Evolutionary conservation across 2,329 filamentous ascomycete genomes (phyloP).

Genomic region (Eutypella sp.): DNA sequence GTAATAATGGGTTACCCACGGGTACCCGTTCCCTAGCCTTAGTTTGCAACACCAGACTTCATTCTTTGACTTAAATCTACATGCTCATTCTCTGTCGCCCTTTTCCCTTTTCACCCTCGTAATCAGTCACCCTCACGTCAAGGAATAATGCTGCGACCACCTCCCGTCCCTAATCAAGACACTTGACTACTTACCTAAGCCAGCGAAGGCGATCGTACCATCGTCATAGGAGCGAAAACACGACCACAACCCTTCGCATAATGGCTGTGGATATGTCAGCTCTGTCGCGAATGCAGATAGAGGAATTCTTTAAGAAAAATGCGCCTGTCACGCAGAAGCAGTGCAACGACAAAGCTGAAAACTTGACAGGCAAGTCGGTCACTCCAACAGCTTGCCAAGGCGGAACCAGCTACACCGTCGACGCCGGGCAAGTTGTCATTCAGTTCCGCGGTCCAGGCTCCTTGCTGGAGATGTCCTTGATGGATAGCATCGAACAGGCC

Average conservation of each 20-base stretch:
- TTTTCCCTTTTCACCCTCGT: too few species aligned
- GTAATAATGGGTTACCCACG: too few species aligned
- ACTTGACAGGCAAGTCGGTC: constrained; percentile 4
- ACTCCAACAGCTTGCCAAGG: constrained; percentile 7
- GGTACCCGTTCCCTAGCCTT: too few species aligned
- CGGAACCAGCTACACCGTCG: constrained; percentile 11
- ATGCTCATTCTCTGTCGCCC: too few species aligned
- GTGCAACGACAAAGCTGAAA: constrained; percentile 7
- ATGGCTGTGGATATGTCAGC: constrained; percentile 6
- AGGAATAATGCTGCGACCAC: too few species aligned
- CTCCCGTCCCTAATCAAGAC: neutral
- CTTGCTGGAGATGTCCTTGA: constrained; percentile 5
- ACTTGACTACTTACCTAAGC: neutral
- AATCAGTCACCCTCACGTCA: too few species aligned
- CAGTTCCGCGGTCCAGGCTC: constrained; percentile 7
- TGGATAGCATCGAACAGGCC: constrained; percentile 9
- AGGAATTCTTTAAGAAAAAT: constrained; percentile 5
- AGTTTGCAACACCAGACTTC: too few species aligned
- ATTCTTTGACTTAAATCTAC: too few species aligned
- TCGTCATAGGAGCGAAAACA: neutral
- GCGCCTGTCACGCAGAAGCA: constrained; percentile 7
- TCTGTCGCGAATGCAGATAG: constrained; percentile 8
- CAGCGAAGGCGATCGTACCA: neutral
- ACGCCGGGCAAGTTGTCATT: constrained; percentile 4
- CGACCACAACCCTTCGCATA: neutral